Evolutionary conservation across 176 grass and related monocot genomes (phyloP).

Genomic region (Metroxylon sagu): DNA sequence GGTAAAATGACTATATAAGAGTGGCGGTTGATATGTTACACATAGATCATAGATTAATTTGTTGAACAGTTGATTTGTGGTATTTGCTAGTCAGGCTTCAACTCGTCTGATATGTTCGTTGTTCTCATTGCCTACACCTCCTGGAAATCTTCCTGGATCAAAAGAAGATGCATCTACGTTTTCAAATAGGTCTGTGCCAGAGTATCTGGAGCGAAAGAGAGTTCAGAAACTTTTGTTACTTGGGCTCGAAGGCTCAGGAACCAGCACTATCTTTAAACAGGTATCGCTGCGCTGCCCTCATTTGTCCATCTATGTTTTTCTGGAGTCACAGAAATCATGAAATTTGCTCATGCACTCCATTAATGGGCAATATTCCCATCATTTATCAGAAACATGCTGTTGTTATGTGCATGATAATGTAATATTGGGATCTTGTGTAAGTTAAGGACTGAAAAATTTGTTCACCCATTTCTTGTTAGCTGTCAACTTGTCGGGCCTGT

Average conservation of each 20-base stretch:
- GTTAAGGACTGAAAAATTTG: too few relatives aligned
- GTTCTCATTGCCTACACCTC: conserved; percentile 27
- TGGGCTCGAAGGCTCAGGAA: conserved; percentile 23
- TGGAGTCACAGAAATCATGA: too few relatives aligned
- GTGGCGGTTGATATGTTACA: background rate
- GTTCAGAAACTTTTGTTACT: conserved; percentile 30
- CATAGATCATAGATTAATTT: background rate
- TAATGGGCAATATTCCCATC: too few relatives aligned
- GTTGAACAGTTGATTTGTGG: background rate
- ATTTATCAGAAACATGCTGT: too few relatives aligned
- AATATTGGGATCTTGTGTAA: too few relatives aligned
- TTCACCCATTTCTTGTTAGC: too few relatives aligned
- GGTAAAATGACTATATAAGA: background rate
- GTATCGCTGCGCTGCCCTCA: background rate
- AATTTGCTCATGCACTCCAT: too few relatives aligned
- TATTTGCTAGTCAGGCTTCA: conserved; percentile 17
- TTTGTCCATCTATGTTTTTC: too few relatives aligned
- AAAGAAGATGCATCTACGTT: conserved; percentile 13
- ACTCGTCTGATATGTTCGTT: conserved; percentile 29
- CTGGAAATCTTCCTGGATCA: conserved; percentile 13
- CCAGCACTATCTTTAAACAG: conserved; percentile 28
- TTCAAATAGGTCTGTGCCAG: conserved; percentile 15
- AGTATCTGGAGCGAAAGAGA: conserved; percentile 21
- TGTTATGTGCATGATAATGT: too few relatives aligned
- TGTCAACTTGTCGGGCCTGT: too few relatives aligned